These are phyloP conservation scores for Monosporozyma siamensis DNA, from an alignment of 805 yeast genomes.

Conservation along the genomic window DNA sequence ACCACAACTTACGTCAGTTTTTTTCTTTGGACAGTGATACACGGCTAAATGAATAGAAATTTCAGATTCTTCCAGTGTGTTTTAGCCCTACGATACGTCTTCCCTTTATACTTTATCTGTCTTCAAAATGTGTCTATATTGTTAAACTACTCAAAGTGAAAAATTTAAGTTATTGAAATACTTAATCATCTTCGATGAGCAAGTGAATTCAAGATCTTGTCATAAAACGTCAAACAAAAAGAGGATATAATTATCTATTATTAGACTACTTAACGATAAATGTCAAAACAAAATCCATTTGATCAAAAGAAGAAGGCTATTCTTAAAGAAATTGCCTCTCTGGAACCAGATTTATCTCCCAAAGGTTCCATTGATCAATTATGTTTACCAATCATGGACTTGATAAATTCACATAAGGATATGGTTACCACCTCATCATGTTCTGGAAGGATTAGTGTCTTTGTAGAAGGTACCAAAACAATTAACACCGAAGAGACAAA, in stretches of 20 bases:
- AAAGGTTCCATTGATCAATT: slow-evolving; percentile 76
- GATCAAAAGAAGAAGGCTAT: slow-evolving; percentile 56
- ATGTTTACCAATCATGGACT: slow-evolving; percentile 61
- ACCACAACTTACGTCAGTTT: too few relatives aligned
- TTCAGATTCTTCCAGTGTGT: too few relatives aligned
- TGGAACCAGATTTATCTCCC: slow-evolving; percentile 62
- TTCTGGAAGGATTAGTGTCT: slow-evolving; percentile 79
- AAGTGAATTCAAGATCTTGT: too few relatives aligned
- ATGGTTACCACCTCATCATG: slow-evolving; percentile 86
- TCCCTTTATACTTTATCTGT: too few relatives aligned
- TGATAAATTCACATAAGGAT: slow-evolving; percentile 52
- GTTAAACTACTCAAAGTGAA: too few relatives aligned
- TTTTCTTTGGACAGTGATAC: too few relatives aligned
- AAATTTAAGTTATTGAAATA: not conserved
- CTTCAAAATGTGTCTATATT: too few relatives aligned
- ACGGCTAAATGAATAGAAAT: too few relatives aligned
- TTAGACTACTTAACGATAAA: not conserved
- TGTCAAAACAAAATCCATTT: slow-evolving; percentile 37
- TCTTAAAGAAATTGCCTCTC: slow-evolving; percentile 40
- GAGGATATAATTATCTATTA: too few relatives aligned
- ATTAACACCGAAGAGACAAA: slow-evolving; percentile 22
- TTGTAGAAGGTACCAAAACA: slow-evolving; percentile 59
- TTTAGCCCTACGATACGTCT: too few relatives aligned
- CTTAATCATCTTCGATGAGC: not conserved
- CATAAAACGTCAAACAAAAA: too few relatives aligned